Conservation (phyloP, 164 flowering plant species). For the Umbellularia californica region DNA sequence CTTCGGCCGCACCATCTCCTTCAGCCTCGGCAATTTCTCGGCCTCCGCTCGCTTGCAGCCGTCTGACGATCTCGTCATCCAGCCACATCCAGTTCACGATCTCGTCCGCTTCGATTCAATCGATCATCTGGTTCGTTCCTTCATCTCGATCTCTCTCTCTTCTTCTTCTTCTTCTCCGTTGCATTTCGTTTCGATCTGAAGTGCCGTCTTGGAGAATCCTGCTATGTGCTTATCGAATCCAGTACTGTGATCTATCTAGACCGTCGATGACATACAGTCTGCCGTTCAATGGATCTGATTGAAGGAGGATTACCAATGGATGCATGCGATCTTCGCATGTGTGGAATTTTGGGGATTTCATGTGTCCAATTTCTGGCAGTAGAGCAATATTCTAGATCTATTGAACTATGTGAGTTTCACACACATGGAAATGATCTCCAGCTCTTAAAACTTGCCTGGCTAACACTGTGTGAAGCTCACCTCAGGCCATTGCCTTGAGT, state of each 20-base stretch:
- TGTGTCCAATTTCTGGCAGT: too few species aligned
- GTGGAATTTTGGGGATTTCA: too few species aligned
- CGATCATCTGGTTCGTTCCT: slow-evolving; percentile 45
- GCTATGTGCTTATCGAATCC: background rate
- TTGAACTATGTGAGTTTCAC: too few species aligned
- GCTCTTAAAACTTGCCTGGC: too few species aligned
- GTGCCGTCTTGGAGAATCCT: background rate
- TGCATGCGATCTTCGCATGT: too few species aligned
- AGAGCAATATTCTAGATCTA: too few species aligned
- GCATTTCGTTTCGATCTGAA: background rate
- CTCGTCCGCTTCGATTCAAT: slow-evolving; percentile 65
- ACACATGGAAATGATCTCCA: too few species aligned
- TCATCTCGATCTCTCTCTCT: background rate
- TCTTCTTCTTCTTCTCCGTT: too few species aligned
- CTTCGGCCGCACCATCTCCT: slow-evolving; percentile 70
- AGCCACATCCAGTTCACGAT: slow-evolving; percentile 78
- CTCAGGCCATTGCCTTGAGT: too few species aligned
- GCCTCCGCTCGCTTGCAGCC: slow-evolving; percentile 64
- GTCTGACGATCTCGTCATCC: slow-evolving; percentile 63
- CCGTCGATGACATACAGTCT: background rate
- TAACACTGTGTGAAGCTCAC: too few species aligned
- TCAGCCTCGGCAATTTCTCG: slow-evolving; percentile 75
- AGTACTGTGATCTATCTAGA: background rate
- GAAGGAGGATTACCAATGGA: background rate
- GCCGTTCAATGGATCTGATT: background rate